phyloP scores from a whole-genome alignment of 169 alveolate genomes.

The Eimeria tenella region DNA sequence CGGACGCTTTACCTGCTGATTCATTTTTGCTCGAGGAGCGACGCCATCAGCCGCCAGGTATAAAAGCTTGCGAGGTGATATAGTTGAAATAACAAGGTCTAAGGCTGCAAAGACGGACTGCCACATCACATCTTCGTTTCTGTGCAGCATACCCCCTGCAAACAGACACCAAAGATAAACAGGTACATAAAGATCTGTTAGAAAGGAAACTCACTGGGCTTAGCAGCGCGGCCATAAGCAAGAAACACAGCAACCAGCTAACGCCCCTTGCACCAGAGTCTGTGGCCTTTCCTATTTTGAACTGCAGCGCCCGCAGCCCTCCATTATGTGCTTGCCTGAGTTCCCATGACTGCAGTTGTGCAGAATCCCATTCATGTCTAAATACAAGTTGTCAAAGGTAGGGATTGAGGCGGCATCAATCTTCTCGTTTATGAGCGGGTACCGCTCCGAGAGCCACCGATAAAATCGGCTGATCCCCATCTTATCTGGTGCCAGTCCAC shows the following conservation, averaged over 20 bases:
- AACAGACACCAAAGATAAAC: not conserved
- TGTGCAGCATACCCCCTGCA: conserved; percentile 67
- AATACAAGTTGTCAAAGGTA: conserved; percentile 97
- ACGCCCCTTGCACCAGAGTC: too few relatives aligned
- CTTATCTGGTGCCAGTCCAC: not conserved
- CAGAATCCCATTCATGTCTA: conserved; percentile 99
- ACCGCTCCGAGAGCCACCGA: conserved; percentile 93
- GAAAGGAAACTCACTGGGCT: too few relatives aligned
- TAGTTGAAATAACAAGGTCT: conserved; percentile 90
- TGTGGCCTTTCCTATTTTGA: not conserved
- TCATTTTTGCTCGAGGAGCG: conserved; percentile 99
- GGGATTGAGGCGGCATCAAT: conserved; percentile 84
- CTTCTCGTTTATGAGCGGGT: conserved; percentile 92
- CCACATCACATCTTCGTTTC: conserved; percentile 74
- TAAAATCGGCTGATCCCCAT: conserved; percentile 96
- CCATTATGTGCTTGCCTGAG: conserved; percentile 48
- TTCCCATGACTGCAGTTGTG: conserved; percentile 88
- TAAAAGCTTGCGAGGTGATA: conserved; percentile 96
- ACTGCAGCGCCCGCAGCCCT: not conserved
- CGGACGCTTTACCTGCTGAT: conserved; percentile 91
- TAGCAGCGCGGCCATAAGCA: too few relatives aligned
- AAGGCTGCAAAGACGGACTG: conserved; percentile 62
- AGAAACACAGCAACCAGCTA: too few relatives aligned
- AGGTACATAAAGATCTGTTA: too few relatives aligned
- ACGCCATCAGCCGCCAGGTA: conserved; percentile 96